These are phyloP conservation scores for Coprinellus micaceus DNA, from an alignment of 768 basidiomycete species.

Conservation along the genomic window DNA sequence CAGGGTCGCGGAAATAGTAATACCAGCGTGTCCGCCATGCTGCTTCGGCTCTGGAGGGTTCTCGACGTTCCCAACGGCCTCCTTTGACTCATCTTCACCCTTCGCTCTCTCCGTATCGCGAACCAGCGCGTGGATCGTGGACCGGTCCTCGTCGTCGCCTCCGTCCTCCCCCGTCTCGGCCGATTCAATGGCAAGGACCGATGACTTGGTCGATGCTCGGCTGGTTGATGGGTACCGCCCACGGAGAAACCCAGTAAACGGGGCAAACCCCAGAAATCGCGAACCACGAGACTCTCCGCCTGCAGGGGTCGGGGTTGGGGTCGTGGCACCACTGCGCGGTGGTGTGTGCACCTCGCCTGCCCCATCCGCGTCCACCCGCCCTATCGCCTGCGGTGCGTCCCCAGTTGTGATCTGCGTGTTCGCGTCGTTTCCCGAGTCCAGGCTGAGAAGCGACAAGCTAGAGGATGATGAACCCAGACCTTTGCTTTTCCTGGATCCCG, in stretches of 20 bases:
- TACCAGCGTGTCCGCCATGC: neutral
- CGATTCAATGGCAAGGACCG: neutral
- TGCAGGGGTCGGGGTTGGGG: slow-evolving; percentile 42
- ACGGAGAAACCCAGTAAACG: slow-evolving; percentile 62
- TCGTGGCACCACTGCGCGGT: slow-evolving; percentile 52
- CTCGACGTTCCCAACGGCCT: neutral
- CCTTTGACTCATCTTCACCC: neutral
- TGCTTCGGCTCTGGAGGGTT: slow-evolving; percentile 1
- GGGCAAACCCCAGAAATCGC: slow-evolving; percentile 55
- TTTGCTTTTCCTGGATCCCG: slow-evolving; percentile 1
- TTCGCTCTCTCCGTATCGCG: slow-evolving; percentile 19
- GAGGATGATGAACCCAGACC: neutral
- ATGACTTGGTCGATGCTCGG: slow-evolving; percentile 22
- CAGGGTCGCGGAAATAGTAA: slow-evolving; percentile 1
- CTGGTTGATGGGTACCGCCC: slow-evolving; percentile 54
- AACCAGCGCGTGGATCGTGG: slow-evolving; percentile 42
- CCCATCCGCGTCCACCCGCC: neutral
- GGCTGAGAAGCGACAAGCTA: slow-evolving; percentile 10
- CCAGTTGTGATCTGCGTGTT: slow-evolving; percentile 20
- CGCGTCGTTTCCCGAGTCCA: slow-evolving; percentile 13
- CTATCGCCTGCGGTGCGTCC: slow-evolving; percentile 36
- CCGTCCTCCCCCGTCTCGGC: slow-evolving; percentile 6
- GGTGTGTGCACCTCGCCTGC: slow-evolving; percentile 37
- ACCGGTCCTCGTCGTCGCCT: slow-evolving; percentile 39
- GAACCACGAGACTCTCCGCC: slow-evolving; percentile 37